Percentiles rank a stretch among this genome's conserved stretches.
phyloP scores from a whole-genome alignment of 352 stramenopile species.

The Globisporangium rhizosaccharum region DNA sequence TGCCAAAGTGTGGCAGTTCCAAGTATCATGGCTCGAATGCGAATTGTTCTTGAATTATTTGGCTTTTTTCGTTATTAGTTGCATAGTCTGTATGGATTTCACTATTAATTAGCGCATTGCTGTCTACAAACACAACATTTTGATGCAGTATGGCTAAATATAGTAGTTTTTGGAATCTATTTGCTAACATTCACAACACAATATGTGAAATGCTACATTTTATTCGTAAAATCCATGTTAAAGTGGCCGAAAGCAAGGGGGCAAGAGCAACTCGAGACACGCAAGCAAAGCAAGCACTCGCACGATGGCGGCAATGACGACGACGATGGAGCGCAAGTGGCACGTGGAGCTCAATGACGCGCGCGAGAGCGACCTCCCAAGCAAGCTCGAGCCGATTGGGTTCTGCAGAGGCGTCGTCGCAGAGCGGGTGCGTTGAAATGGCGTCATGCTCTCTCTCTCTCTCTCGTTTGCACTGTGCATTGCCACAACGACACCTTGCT shows the following conservation, averaged over 20 bases:
- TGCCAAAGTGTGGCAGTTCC: too few relatives aligned
- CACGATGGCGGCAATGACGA: not conserved
- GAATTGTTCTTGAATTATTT: too few relatives aligned
- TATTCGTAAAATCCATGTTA: not conserved
- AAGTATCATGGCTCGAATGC: too few relatives aligned
- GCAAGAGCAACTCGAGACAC: not conserved
- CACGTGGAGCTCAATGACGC: constrained; percentile 70
- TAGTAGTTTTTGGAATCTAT: too few relatives aligned
- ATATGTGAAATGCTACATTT: not conserved
- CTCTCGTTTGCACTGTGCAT: not conserved
- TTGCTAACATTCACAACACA: too few relatives aligned
- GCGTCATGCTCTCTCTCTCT: not conserved
- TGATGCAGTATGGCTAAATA: too few relatives aligned
- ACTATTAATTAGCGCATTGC: too few relatives aligned
- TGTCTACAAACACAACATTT: too few relatives aligned
- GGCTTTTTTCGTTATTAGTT: too few relatives aligned
- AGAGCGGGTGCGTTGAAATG: constrained; percentile 38
- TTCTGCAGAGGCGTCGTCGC: constrained; percentile 52
- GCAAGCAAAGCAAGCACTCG: not conserved
- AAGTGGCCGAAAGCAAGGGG: not conserved
- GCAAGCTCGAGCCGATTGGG: constrained; percentile 58
- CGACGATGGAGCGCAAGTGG: constrained; percentile 59
- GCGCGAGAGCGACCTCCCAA: constrained; percentile 63
- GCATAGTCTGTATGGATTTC: too few relatives aligned
- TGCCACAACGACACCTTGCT: not conserved